A percentile compares a stretch with the other conserved stretches of the same genome.
These are phyloP conservation scores for Rhypophila decipiens DNA, from an alignment of 495 filamentous ascomycete species.

Conservation along the genomic window DNA sequence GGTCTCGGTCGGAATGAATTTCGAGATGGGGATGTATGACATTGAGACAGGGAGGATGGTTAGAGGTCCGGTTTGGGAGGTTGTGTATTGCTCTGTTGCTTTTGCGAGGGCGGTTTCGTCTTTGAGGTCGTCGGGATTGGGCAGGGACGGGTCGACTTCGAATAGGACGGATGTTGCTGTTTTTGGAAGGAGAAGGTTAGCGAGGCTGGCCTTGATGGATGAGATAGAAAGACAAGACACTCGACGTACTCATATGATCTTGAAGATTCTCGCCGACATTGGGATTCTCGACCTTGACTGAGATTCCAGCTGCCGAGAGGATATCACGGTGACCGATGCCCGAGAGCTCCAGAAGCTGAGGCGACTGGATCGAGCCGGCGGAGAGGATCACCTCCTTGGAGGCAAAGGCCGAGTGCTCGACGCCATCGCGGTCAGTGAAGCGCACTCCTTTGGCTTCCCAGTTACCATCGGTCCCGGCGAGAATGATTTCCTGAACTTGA, in stretches of 20 bases:
- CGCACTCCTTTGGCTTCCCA: constrained; percentile 39
- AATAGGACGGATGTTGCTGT: constrained; percentile 40
- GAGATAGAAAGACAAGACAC: not conserved
- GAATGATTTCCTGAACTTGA: constrained; percentile 29
- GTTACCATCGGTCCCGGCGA: constrained; percentile 15
- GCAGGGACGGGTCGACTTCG: constrained; percentile 39
- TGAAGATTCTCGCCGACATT: constrained; percentile 53
- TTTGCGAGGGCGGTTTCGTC: constrained; percentile 3
- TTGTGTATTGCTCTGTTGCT: constrained; percentile 15
- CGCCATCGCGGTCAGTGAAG: constrained; percentile 32
- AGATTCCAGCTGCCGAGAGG: constrained; percentile 37
- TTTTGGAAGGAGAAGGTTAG: not conserved
- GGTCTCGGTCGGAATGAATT: constrained; percentile 22
- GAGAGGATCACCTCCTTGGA: constrained; percentile 47
- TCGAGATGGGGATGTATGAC: constrained; percentile 39
- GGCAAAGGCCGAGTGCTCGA: constrained; percentile 20
- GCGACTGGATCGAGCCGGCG: constrained; percentile 45
- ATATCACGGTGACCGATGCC: constrained; percentile 42
- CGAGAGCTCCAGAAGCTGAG: constrained; percentile 52
- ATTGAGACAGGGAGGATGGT: constrained; percentile 31
- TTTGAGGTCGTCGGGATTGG: constrained; percentile 35
- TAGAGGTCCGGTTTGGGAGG: constrained; percentile 11
- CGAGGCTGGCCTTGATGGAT: not conserved
- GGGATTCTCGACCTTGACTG: constrained; percentile 35
- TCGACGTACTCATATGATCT: constrained; percentile 43